phyloP scores from a whole-genome alignment of 495 filamentous ascomycete genomes.

The Xylaria telfairii region DNA sequence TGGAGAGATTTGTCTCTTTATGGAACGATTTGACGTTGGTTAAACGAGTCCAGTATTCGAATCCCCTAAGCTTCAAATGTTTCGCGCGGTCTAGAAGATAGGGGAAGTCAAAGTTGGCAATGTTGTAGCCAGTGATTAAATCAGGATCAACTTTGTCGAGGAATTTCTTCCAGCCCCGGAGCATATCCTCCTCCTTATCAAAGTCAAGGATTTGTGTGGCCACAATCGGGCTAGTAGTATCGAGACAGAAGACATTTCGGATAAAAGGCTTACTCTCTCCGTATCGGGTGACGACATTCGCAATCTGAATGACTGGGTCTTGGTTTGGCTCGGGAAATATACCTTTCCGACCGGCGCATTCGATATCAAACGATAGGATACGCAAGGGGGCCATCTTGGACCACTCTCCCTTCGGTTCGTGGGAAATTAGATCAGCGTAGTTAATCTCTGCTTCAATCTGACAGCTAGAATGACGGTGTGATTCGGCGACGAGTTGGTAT shows the following conservation, averaged over 20 bases:
- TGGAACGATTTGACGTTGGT: slow-evolving; percentile 66
- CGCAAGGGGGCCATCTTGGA: slow-evolving; percentile 97
- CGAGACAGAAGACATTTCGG: slow-evolving; percentile 93
- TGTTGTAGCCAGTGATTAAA: slow-evolving; percentile 99
- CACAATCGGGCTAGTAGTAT: slow-evolving; percentile 89
- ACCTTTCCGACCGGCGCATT: slow-evolving; percentile 96
- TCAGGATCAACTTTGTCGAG: slow-evolving; percentile 92
- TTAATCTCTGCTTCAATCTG: slow-evolving; percentile 90
- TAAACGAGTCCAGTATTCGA: slow-evolving; percentile 86
- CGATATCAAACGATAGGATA: slow-evolving; percentile 96
- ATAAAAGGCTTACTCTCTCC: slow-evolving; percentile 96
- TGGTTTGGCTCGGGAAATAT: slow-evolving; percentile 92
- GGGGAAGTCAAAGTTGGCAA: slow-evolving; percentile 97
- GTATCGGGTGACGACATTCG: slow-evolving; percentile 94
- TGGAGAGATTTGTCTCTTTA: slow-evolving; percentile 85
- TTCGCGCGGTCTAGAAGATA: slow-evolving; percentile 91
- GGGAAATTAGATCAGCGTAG: slow-evolving; percentile 83
- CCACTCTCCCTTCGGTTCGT: slow-evolving; percentile 93
- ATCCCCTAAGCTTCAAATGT: slow-evolving; percentile 74
- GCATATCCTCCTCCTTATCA: slow-evolving; percentile 80
- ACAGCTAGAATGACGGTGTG: slow-evolving; percentile 81
- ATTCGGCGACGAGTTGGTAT: slow-evolving; percentile 67
- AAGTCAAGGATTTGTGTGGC: slow-evolving; percentile 92
- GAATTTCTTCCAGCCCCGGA: slow-evolving; percentile 87
- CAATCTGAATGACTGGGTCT: slow-evolving; percentile 98